phyloP scores from a whole-genome alignment of 2,329 filamentous ascomycete genomes.

The Cladorrhinum sp. region DNA sequence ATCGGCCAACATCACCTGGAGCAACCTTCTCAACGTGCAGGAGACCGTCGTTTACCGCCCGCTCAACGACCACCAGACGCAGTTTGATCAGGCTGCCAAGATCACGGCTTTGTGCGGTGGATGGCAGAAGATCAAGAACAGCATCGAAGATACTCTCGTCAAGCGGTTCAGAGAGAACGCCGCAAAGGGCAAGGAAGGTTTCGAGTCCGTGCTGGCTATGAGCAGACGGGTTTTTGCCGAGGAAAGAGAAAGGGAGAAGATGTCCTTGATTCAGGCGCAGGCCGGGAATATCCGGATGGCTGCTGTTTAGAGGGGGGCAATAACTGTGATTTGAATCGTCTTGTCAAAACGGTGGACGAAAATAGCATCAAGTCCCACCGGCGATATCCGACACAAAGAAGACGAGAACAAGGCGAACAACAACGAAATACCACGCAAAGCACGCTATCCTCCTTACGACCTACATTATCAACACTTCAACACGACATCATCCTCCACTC shows the following conservation, averaged over 20 bases:
- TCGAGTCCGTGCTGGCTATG: constrained; percentile 92
- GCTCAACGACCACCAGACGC: constrained; percentile 57
- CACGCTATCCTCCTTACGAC: not conserved
- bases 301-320: constrained; percentile 4
- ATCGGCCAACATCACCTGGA: constrained; percentile 90
- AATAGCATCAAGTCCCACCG: not conserved
- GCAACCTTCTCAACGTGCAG: constrained; percentile 84
- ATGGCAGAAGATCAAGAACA: constrained; percentile 96
- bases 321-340: not conserved
- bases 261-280: constrained; percentile 31
- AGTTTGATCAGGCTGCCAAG: constrained; percentile 84
- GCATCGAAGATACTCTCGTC: constrained; percentile 88
- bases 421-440: not conserved
- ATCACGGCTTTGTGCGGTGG: constrained; percentile 93
- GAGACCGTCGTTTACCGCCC: constrained; percentile 90
- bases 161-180: constrained; percentile 91
- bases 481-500: not conserved
- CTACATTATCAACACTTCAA: not conserved
- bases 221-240: constrained; percentile 87
- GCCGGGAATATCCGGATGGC: constrained; percentile 31
- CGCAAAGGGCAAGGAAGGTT: constrained; percentile 83
- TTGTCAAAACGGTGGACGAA: not conserved
- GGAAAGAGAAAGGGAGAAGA: constrained; percentile 65
- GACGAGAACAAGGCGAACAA: not conserved
- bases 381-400: not conserved